phyloP scores from a whole-genome alignment of 2,329 filamentous ascomycete species.

The Davidsoniella virescens region DNA sequence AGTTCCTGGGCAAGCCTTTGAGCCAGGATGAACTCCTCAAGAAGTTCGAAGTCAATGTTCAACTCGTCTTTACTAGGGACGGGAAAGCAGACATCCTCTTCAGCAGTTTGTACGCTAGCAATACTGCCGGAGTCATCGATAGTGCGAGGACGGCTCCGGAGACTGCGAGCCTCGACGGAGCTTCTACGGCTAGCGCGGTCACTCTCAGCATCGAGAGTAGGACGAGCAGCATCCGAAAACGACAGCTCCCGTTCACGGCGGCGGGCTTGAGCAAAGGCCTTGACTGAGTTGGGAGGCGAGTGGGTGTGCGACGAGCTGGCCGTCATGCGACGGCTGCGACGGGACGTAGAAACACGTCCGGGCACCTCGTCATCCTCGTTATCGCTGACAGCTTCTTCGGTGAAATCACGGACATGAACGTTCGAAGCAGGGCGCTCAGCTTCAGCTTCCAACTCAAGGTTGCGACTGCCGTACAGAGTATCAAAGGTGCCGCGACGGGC shows the following conservation, averaged over 20 bases:
- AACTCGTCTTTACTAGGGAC: conserved; percentile 60
- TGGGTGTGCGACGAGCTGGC: conserved; percentile 47
- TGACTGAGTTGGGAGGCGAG: conserved; percentile 92
- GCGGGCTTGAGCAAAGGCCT: conserved; percentile 85
- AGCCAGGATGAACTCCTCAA: conserved; percentile 74
- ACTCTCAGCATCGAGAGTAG: conserved; percentile 31
- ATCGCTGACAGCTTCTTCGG: conserved; percentile 61
- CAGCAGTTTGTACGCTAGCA: conserved; percentile 52
- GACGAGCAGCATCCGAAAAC: conserved; percentile 30
- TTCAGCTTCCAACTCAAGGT: conserved; percentile 16
- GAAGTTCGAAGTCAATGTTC: conserved; percentile 78
- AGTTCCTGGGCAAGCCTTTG: conserved; percentile 25
- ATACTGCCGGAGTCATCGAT: conserved; percentile 46
- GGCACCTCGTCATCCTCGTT: conserved; percentile 56
- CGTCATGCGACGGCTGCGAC: conserved; percentile 37
- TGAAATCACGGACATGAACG: conserved; percentile 60
- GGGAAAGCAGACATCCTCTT: conserved; percentile 82
- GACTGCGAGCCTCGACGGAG: conserved; percentile 7
- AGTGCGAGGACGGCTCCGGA: conserved; percentile 32
- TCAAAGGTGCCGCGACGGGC: conserved; percentile 58
- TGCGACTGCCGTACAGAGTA: conserved; percentile 43
- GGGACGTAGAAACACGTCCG: conserved; percentile 26
- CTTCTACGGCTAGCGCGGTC: conserved; percentile 6
- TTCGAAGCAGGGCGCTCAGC: conserved; percentile 20
- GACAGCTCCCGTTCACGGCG: conserved; percentile 62